Evolutionary conservation across 495 filamentous ascomycete species (phyloP).

Genomic region (Cercophora sp.): DNA sequence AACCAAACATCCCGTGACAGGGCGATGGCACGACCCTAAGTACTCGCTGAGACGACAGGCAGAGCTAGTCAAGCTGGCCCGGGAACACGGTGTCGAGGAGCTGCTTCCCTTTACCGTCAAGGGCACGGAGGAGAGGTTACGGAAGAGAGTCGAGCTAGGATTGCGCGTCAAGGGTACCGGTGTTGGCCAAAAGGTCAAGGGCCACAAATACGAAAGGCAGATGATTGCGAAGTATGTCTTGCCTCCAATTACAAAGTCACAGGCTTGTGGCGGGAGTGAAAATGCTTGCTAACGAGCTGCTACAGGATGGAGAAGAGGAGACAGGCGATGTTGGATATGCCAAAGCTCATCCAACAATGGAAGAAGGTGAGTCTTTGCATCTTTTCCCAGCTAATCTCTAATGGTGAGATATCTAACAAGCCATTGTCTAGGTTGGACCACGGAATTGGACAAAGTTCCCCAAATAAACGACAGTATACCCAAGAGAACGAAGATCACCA

Average conservation of each 20-base stretch:
- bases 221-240: slow-evolving; percentile 64
- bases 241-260: background rate
- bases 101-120: slow-evolving; percentile 76
- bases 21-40: slow-evolving; percentile 72
- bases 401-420: slow-evolving; percentile 9
- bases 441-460: slow-evolving; percentile 91
- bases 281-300: slow-evolving; percentile 21
- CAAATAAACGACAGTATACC: no score
- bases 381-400: background rate
- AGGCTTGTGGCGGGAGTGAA: background rate
- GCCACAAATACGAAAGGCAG: slow-evolving; percentile 86
- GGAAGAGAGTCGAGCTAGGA: slow-evolving; percentile 65
- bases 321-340: slow-evolving; percentile 93
- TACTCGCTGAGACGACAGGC: slow-evolving; percentile 85
- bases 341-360: slow-evolving; percentile 83
- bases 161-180: slow-evolving; percentile 84
- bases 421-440: slow-evolving; percentile 64
- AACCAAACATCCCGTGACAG: slow-evolving; percentile 64
- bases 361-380: slow-evolving; percentile 66
- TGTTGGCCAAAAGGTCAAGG: slow-evolving; percentile 89
- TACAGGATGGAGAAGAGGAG: slow-evolving; percentile 76
- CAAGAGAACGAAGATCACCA: no score
- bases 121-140: slow-evolving; percentile 63
- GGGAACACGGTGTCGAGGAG: slow-evolving; percentile 74
- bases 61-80: slow-evolving; percentile 83